These are phyloP conservation scores for Backusella tuberculispora DNA, from an alignment of 192 early-diverging fungal genomes.

Conservation along the genomic window DNA sequence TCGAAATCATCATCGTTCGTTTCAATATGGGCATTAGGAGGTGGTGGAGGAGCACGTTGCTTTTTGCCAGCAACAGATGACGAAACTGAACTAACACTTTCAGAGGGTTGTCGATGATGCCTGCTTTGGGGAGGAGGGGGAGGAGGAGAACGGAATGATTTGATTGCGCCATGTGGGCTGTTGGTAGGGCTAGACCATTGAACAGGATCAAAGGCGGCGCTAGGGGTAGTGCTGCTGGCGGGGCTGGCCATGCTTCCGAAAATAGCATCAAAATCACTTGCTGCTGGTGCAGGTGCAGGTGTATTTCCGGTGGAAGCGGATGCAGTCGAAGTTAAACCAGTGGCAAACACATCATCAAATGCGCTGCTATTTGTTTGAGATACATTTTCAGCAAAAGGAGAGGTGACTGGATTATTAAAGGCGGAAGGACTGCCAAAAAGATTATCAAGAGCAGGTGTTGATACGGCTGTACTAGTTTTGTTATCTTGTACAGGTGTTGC, in stretches of 20 bases:
- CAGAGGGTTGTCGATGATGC: conserved; percentile 19
- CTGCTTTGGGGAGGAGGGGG: conserved; percentile 23
- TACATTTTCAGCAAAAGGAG: conserved; percentile 9
- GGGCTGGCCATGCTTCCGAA: background rate
- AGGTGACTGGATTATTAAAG: background rate
- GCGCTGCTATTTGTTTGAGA: background rate
- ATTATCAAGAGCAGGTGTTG: conserved; percentile 17
- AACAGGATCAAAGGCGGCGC: background rate
- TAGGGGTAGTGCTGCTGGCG: background rate
- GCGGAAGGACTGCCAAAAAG: conserved; percentile 26
- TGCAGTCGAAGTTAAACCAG: background rate
- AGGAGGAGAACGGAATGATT: conserved; percentile 13
- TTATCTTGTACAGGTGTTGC: background rate
- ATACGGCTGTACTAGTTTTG: background rate
- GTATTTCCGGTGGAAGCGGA: background rate
- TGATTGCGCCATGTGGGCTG: background rate
- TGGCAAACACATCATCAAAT: conserved; percentile 31
- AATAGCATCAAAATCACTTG: conserved; percentile 20
- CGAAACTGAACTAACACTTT: background rate
- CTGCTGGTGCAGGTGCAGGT: background rate
- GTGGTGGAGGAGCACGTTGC: conserved; percentile 17
- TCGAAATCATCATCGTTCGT: conserved; percentile 37
- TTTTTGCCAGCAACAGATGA: conserved; percentile 11
- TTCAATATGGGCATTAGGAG: background rate
- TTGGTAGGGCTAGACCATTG: conserved; percentile 10